A percentile compares a stretch with the other conserved stretches of the same genome.
These are phyloP conservation scores for Ceriops zippeliana DNA, from an alignment of 345 rosid species.

Conservation along the genomic window DNA sequence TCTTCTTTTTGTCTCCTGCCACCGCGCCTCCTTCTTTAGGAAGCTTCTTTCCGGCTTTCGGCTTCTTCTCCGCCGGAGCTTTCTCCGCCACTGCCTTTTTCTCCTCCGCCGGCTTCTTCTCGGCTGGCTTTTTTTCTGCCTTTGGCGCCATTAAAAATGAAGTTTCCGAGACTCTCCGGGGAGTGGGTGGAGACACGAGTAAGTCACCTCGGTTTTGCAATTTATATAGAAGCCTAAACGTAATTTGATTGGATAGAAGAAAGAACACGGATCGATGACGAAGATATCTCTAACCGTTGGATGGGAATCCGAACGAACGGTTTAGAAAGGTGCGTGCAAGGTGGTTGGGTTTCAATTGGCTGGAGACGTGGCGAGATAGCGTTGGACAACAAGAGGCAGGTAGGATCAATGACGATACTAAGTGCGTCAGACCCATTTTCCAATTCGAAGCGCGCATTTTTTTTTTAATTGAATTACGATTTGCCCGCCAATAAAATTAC, in stretches of 20 bases:
- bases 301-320: slow-evolving; percentile 1
- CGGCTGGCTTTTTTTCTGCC: background rate
- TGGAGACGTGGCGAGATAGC: background rate
- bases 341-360: background rate
- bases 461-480: too few species aligned
- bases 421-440: background rate
- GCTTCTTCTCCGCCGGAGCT: slow-evolving; percentile 2
- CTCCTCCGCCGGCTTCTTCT: background rate
- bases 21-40: background rate
- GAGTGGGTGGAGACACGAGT: background rate
- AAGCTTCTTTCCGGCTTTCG: background rate
- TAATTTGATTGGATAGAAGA: background rate
- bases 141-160: background rate
- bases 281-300: background rate
- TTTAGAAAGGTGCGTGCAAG: background rate
- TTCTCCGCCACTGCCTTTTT: background rate
- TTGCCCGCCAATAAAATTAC: too few species aligned
- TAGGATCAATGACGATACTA: background rate
- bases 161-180: too few species aligned
- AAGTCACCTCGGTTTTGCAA: background rate
- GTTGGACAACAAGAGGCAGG: background rate
- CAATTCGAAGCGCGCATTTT: too few species aligned
- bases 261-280: slow-evolving; percentile 8
- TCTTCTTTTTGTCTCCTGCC: background rate
- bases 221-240: background rate